Evolutionary conservation across 2,329 filamentous ascomycete species (phyloP).

Genomic region (Aaosphaeria arxii): DNA sequence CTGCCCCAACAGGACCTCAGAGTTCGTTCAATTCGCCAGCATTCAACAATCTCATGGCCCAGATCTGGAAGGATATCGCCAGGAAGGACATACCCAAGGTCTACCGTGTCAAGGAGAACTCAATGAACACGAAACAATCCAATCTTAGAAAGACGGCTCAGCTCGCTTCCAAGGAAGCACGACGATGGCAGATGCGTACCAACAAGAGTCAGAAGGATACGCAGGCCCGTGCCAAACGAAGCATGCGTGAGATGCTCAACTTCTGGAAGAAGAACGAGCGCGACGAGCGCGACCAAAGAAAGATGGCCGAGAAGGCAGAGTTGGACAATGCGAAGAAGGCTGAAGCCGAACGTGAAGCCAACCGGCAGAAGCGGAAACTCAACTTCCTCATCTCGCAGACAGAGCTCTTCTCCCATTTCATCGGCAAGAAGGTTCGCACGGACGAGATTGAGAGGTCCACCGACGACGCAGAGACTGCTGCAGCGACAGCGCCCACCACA

Average conservation of each 20-base stretch:
- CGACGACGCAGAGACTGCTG: constrained; percentile 63
- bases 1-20: constrained; percentile 4
- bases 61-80: constrained; percentile 93
- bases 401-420: constrained; percentile 98
- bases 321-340: constrained; percentile 95
- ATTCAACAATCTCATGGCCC: constrained; percentile 95
- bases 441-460: constrained; percentile 90
- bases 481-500: constrained; percentile 33
- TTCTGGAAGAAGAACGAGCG: constrained; percentile 99
- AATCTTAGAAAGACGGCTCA: constrained; percentile 98
- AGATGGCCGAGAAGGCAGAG: constrained; percentile 92
- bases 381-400: constrained; percentile 99
- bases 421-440: constrained; percentile 98
- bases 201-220: constrained; percentile 99
- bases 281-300: constrained; percentile 90
- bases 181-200: constrained; percentile 93
- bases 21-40: constrained; percentile 78
- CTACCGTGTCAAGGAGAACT: constrained; percentile 81
- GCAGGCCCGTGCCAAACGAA: constrained; percentile 92
- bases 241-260: constrained; percentile 99
- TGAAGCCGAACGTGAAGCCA: constrained; percentile 95
- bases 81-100: constrained; percentile 93
- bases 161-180: constrained; percentile 92
- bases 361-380: constrained; percentile 95
- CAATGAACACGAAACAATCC: constrained; percentile 82